Evolutionary conservation across 306 rosid genomes (phyloP).

Genomic region (Glycyrrhiza uralensis): DNA sequence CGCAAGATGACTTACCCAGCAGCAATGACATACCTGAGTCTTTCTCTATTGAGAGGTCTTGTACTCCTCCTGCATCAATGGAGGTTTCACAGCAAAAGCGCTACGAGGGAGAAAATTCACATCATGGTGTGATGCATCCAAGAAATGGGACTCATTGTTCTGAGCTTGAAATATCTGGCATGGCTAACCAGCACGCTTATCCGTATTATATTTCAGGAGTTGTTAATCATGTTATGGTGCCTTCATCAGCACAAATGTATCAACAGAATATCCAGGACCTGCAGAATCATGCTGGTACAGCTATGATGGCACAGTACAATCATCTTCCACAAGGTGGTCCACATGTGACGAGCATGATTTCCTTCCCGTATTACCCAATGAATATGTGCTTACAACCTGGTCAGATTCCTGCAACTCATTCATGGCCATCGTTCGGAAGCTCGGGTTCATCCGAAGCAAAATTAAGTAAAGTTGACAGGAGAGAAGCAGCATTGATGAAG

Average conservation of each 20-base stretch:
- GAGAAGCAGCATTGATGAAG: constrained; percentile 96
- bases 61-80: constrained; percentile 66
- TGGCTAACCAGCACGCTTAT: constrained; percentile 58
- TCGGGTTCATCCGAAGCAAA: constrained; percentile 58
- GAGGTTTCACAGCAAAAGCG: constrained; percentile 54
- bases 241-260: constrained; percentile 61
- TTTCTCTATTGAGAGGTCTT: constrained; percentile 77
- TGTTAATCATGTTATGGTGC: constrained; percentile 69
- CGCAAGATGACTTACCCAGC: constrained; percentile 72
- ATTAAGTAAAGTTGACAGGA: constrained; percentile 69
- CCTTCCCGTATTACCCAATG: constrained; percentile 72
- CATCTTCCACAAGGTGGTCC: constrained; percentile 71
- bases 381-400: constrained; percentile 68
- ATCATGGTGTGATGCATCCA: constrained; percentile 39
- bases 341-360: constrained; percentile 53
- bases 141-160: constrained; percentile 49
- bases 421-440: constrained; percentile 72
- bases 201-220: constrained; percentile 71
- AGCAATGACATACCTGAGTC: constrained; percentile 61
- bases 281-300: constrained; percentile 52
- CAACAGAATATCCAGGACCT: constrained; percentile 68
- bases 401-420: constrained; percentile 59
- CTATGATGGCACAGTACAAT: constrained; percentile 63
- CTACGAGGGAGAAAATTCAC: constrained; percentile 42
- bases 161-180: constrained; percentile 44